phyloP scores from a whole-genome alignment of 2,329 filamentous ascomycete genomes.

The Hirsutella thompsonii region DNA sequence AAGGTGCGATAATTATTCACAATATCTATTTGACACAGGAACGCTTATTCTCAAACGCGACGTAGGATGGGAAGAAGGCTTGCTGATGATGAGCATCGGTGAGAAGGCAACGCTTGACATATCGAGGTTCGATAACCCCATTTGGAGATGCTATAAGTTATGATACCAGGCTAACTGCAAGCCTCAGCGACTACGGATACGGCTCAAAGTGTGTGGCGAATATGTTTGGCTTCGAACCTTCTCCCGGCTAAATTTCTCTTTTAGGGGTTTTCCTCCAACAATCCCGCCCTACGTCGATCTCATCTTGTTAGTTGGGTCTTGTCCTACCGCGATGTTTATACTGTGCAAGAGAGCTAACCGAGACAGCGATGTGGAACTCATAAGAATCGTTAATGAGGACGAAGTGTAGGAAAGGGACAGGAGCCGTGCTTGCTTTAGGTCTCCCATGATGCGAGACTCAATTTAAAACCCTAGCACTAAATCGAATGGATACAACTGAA shows the following conservation, averaged over 20 bases:
- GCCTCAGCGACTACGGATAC: not conserved
- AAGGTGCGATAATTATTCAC: too few relatives aligned
- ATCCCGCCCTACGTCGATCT: not conserved
- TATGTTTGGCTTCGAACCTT: not conserved
- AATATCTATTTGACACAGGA: too few relatives aligned
- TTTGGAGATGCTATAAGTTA: not conserved
- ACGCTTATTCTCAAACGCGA: too few relatives aligned
- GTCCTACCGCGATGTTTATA: not conserved
- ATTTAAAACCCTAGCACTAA: too few relatives aligned
- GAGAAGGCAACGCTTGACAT: not conserved
- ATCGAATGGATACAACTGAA: too few relatives aligned
- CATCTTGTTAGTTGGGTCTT: not conserved
- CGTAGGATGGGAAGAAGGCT: not conserved
- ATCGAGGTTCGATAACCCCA: not conserved
- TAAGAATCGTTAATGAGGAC: too few relatives aligned
- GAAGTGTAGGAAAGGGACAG: too few relatives aligned
- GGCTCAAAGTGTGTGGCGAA: not conserved
- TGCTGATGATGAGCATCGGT: not conserved
- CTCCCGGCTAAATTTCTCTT: too few relatives aligned
- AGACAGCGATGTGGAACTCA: not conserved
- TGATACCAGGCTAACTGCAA: not conserved
- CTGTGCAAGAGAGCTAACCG: not conserved
- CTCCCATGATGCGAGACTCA: too few relatives aligned
- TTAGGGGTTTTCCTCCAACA: not conserved
- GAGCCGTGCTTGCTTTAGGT: too few relatives aligned